Percentiles rank a stretch among this genome's conserved stretches.
phyloP scores from a whole-genome alignment of 176 grass and related monocot species.

The Secale cereale region DNA sequence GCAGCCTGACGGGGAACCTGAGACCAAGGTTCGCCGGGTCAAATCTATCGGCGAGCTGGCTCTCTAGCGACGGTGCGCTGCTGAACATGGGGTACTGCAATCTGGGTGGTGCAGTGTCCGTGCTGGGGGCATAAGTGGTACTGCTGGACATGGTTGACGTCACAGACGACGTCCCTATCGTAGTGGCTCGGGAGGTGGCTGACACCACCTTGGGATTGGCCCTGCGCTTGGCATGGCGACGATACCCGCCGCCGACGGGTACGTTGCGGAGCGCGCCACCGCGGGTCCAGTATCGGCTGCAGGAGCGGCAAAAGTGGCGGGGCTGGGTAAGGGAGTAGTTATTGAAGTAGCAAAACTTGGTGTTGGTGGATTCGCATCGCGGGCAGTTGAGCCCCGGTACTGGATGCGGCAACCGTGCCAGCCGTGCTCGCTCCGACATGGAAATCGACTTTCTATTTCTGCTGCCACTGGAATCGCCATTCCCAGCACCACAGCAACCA shows the following conservation, averaged over 20 bases:
- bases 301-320: slow-evolving; percentile 78
- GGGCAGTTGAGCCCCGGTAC: slow-evolving; percentile 51
- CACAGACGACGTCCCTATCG: too few relatives aligned
- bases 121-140: neutral
- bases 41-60: too few relatives aligned
- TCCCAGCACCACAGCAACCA: too few relatives aligned
- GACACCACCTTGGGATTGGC: slow-evolving; percentile 6
- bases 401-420: slow-evolving; percentile 29
- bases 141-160: neutral
- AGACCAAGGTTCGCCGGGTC: too few relatives aligned
- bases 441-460: neutral
- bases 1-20: too few relatives aligned
- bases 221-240: slow-evolving; percentile 24
- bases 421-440: slow-evolving; percentile 22
- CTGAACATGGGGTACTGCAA: too few relatives aligned
- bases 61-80: too few relatives aligned
- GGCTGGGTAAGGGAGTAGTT: slow-evolving; percentile 83
- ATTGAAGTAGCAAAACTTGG: slow-evolving; percentile 98
- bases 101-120: neutral
- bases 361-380: slow-evolving; percentile 75
- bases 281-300: slow-evolving; percentile 90
- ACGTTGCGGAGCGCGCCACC: slow-evolving; percentile 72
- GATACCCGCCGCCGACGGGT: slow-evolving; percentile 47
- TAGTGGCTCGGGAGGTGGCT: neutral
- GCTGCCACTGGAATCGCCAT: neutral